These are phyloP conservation scores for Simplicillium aogashimaense DNA, from an alignment of 2,329 filamentous ascomycete genomes.

Conservation along the genomic window DNA sequence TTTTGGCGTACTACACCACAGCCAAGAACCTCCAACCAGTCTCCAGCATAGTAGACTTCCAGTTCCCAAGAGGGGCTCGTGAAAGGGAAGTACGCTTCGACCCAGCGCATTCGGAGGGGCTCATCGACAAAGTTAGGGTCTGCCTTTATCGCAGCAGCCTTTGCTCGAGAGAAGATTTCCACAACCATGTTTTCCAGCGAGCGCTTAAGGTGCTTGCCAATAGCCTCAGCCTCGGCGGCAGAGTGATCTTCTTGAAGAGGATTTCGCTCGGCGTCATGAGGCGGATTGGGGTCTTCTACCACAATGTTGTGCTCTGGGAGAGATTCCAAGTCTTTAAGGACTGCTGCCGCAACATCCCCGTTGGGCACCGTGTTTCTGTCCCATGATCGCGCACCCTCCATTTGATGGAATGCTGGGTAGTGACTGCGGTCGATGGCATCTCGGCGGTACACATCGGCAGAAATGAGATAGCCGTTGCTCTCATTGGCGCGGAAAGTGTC, in stretches of 20 bases:
- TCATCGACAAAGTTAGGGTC: constrained; percentile 47
- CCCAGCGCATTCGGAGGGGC: constrained; percentile 80
- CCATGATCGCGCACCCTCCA: constrained; percentile 93
- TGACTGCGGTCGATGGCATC: constrained; percentile 93
- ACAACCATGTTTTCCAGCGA: constrained; percentile 85
- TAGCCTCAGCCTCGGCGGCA: constrained; percentile 67
- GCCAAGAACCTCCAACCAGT: constrained; percentile 95
- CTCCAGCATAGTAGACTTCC: constrained; percentile 86
- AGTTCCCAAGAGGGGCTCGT: constrained; percentile 94
- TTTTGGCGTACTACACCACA: constrained; percentile 82
- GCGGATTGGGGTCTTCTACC: constrained; percentile 76
- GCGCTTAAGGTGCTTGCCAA: constrained; percentile 77
- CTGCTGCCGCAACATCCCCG: constrained; percentile 51
- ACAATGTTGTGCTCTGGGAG: constrained; percentile 66
- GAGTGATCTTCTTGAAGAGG: constrained; percentile 72
- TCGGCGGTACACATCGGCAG: constrained; percentile 87
- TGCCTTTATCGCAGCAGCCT: constrained; percentile 48
- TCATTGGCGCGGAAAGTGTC: constrained; percentile 66
- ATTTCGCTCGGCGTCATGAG: constrained; percentile 68
- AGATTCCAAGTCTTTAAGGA: constrained; percentile 59
- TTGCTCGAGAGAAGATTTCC: constrained; percentile 75
- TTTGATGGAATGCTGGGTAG: constrained; percentile 97
- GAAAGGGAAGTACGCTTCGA: constrained; percentile 96
- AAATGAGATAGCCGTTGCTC: constrained; percentile 76
- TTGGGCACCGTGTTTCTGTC: constrained; percentile 52